These are phyloP conservation scores for Collybia nuda DNA, from an alignment of 768 basidiomycete species.

Conservation along the genomic window DNA sequence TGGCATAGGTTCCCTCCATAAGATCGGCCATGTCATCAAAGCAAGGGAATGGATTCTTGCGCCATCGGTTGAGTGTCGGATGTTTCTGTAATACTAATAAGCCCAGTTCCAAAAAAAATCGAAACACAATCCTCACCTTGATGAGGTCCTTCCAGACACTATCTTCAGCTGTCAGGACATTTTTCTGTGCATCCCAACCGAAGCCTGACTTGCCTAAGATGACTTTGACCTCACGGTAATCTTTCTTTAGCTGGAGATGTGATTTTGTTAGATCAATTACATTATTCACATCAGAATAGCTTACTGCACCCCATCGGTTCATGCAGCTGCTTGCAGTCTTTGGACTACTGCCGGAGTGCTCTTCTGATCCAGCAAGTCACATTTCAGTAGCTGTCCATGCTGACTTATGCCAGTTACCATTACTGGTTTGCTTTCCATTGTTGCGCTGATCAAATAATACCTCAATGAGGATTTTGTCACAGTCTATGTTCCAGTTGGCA, in stretches of 20 bases:
- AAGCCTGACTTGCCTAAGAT: slow-evolving; percentile 22
- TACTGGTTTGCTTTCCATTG: background rate
- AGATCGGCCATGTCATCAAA: slow-evolving; percentile 9
- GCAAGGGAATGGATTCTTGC: slow-evolving; percentile 15
- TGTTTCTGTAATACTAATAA: slow-evolving; percentile 7
- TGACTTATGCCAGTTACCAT: background rate
- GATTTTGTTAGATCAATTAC: background rate
- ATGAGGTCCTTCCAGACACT: slow-evolving; percentile 19
- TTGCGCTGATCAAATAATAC: background rate
- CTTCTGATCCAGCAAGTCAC: background rate
- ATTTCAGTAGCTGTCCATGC: slow-evolving; percentile 2
- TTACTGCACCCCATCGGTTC: background rate
- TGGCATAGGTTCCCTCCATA: slow-evolving; percentile 7
- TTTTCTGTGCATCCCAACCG: slow-evolving; percentile 23
- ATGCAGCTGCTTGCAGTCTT: slow-evolving; percentile 5
- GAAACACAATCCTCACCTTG: slow-evolving; percentile 10
- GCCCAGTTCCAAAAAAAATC: background rate
- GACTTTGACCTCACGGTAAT: slow-evolving; percentile 18
- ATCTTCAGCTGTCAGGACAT: slow-evolving; percentile 26
- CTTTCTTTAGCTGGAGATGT: slow-evolving; percentile 20
- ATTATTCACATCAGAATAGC: background rate
- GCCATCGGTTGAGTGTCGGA: slow-evolving; percentile 16
- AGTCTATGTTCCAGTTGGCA: background rate
- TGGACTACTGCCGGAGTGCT: background rate
- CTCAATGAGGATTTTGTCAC: background rate